A percentile compares a stretch with the other conserved stretches of the same genome.
These are phyloP conservation scores for Talaromyces pinophilus DNA, from an alignment of 2,329 filamentous ascomycete genomes.

Conservation along the genomic window DNA sequence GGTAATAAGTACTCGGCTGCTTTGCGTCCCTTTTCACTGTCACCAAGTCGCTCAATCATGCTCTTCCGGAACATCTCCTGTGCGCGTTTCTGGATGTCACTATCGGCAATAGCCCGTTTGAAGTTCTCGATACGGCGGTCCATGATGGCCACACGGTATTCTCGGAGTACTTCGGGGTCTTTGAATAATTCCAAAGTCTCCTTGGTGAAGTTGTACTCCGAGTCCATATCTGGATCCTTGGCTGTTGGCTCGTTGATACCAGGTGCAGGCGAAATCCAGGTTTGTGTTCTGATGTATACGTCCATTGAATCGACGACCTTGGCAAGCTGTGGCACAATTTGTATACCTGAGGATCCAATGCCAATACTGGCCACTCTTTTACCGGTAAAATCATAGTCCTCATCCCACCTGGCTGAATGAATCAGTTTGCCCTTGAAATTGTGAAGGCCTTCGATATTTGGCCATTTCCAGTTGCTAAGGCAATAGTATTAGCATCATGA, in stretches of 20 bases:
- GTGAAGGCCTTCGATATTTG: neutral
- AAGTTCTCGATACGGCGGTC: slow-evolving; percentile 17
- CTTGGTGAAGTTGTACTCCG: neutral
- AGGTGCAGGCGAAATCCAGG: slow-evolving; percentile 18
- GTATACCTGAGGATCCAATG: neutral
- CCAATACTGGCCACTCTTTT: neutral
- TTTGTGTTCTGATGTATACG: slow-evolving; percentile 18
- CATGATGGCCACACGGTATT: slow-evolving; percentile 18
- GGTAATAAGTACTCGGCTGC: neutral
- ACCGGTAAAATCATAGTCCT: neutral
- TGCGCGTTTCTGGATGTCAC: slow-evolving; percentile 11
- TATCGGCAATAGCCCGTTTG: slow-evolving; percentile 15
- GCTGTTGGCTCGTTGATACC: slow-evolving; percentile 19
- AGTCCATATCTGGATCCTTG: slow-evolving; percentile 15
- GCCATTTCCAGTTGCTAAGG: neutral
- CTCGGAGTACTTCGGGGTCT: slow-evolving; percentile 11
- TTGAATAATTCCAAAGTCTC: slow-evolving; percentile 9
- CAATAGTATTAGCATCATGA: too few species aligned
- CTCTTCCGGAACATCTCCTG: neutral
- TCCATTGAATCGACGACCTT: slow-evolving; percentile 16
- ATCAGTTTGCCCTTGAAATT: neutral
- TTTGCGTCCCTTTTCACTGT: neutral
- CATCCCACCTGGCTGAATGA: neutral
- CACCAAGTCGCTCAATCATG: neutral
- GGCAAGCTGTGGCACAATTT: neutral